phyloP scores from a whole-genome alignment of 495 filamentous ascomycete genomes.

The Penicillium coffeae region DNA sequence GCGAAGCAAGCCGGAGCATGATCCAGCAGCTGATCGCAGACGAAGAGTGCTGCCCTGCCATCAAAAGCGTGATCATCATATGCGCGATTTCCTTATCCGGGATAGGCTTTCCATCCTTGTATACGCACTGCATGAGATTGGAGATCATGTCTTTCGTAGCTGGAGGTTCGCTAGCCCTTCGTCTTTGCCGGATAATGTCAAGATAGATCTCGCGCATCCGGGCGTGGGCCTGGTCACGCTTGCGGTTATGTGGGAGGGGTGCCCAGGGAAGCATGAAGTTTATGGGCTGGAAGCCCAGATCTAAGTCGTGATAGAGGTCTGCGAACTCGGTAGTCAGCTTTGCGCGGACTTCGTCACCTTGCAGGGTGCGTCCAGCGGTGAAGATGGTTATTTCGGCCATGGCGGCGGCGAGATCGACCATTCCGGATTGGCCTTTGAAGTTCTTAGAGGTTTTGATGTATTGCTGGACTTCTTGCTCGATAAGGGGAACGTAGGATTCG shows the following conservation, averaged over 20 bases:
- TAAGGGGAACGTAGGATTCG: slow-evolving; percentile 72
- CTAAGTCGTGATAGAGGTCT: slow-evolving; percentile 74
- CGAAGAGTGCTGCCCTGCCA: slow-evolving; percentile 87
- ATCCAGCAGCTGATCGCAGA: slow-evolving; percentile 80
- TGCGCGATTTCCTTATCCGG: slow-evolving; percentile 81
- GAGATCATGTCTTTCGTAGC: slow-evolving; percentile 67
- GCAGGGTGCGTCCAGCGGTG: slow-evolving; percentile 74
- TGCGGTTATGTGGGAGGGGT: slow-evolving; percentile 79
- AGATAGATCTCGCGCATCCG: slow-evolving; percentile 75
- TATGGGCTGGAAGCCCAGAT: slow-evolving; percentile 77
- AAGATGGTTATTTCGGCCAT: slow-evolving; percentile 87
- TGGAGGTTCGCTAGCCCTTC: slow-evolving; percentile 17
- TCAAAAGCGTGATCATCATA: slow-evolving; percentile 88
- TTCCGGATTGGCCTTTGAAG: slow-evolving; percentile 66
- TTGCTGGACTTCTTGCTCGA: slow-evolving; percentile 67
- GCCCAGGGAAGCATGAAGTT: slow-evolving; percentile 87
- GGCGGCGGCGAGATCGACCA: slow-evolving; percentile 58
- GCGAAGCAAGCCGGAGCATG: slow-evolving; percentile 69
- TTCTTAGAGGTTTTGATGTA: slow-evolving; percentile 61
- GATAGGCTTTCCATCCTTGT: slow-evolving; percentile 67
- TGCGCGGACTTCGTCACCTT: slow-evolving; percentile 75
- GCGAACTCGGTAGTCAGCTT: slow-evolving; percentile 65
- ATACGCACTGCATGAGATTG: slow-evolving; percentile 74
- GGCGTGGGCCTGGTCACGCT: slow-evolving; percentile 69
- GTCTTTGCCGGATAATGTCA: slow-evolving; percentile 58